Percentiles rank a stretch among this genome's conserved stretches.
Conservation (phyloP, 2,329 filamentous ascomycete species). For the Fusarium sp. region DNA sequence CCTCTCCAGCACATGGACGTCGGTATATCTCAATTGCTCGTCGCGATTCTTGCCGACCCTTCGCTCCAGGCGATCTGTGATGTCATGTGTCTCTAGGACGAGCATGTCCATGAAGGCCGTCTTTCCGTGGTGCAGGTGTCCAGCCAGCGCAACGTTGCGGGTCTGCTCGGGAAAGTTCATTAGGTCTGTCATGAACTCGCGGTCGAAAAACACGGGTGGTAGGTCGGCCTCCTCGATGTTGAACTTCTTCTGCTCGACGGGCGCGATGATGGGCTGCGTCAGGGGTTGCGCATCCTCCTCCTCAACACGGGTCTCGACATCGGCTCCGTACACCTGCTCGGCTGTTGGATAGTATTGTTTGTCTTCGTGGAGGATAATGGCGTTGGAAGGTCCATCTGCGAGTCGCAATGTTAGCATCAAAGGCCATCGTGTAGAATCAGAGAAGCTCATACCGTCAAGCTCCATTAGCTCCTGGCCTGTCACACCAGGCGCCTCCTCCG, state of each 20-base stretch:
- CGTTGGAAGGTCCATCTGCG: conserved; percentile 87
- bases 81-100: conserved; percentile 93
- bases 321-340: conserved; percentile 91
- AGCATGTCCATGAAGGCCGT: conserved; percentile 99
- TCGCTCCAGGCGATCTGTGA: conserved; percentile 82
- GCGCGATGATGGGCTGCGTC: conserved; percentile 91
- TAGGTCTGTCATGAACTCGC: conserved; percentile 93
- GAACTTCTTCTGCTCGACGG: conserved; percentile 95
- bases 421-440: conserved; percentile 4
- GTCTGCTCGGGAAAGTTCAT: conserved; percentile 97
- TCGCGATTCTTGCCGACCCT: conserved; percentile 84
- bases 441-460: conserved; percentile 74
- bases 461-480: conserved; percentile 92
- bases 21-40: conserved; percentile 94
- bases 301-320: conserved; percentile 95
- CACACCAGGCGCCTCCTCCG: conserved; percentile 71
- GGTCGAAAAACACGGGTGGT: conserved; percentile 87
- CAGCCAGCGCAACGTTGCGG: conserved; percentile 90
- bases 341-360: conserved; percentile 99
- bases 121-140: conserved; percentile 97
- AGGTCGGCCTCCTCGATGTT: conserved; percentile 92
- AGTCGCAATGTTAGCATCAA: conserved; percentile 15
- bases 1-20: conserved; percentile 88
- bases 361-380: conserved; percentile 97
- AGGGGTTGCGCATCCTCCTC: conserved; percentile 97